A percentile compares a stretch with the other conserved stretches of the same genome.
These are phyloP conservation scores for Nemophila menziesii DNA, from an alignment of 257 asterid species.

Conservation along the genomic window DNA sequence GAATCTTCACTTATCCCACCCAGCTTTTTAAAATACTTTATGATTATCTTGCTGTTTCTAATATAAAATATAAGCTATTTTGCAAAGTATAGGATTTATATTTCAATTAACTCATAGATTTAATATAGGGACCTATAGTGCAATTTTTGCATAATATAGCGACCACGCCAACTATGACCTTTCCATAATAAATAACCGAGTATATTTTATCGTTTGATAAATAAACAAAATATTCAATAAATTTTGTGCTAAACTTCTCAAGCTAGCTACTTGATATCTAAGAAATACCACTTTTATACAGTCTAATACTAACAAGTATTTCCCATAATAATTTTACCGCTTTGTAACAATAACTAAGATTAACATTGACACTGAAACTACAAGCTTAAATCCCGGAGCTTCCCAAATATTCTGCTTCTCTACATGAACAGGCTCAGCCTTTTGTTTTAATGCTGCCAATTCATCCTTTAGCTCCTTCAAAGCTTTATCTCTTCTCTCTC, in stretches of 20 bases:
- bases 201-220: no score
- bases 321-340: constrained; percentile 30
- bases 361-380: constrained; percentile 78
- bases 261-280: constrained; percentile 16
- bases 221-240: not conserved
- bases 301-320: constrained; percentile 1
- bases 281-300: constrained; percentile 22
- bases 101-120: no score
- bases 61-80: no score
- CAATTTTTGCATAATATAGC: no score
- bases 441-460: constrained; percentile 31
- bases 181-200: no score
- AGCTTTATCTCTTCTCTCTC: constrained; percentile 73
- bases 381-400: constrained; percentile 64
- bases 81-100: no score
- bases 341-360: constrained; percentile 58
- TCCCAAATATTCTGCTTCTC: constrained; percentile 76
- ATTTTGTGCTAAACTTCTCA: constrained; percentile 11
- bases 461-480: constrained; percentile 75
- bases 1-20: no score
- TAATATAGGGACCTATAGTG: no score
- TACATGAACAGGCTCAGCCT: constrained; percentile 14
- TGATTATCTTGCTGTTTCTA: no score
- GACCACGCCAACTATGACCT: no score
- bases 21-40: no score